Evolutionary conservation across 2,329 filamentous ascomycete species (phyloP), one percentile per base, ranked within the genome.

Genomic region (Sordariomycetes sp.): DNA sequence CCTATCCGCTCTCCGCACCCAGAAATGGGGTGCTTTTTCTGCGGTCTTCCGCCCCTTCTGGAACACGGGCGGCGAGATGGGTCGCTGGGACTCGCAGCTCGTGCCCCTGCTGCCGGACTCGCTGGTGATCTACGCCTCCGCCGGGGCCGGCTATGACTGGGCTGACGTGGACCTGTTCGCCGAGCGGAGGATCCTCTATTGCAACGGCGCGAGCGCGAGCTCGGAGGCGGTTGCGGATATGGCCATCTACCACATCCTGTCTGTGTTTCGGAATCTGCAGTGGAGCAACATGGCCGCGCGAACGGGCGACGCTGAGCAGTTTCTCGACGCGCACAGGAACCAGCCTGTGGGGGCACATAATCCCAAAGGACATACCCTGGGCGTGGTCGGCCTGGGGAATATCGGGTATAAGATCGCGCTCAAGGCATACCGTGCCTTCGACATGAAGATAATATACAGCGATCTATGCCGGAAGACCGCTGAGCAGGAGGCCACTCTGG

Each of bases 41-140:
- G 74, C 71, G 1, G 68, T 76, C 53, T 81, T 82, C 62, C 72
- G 82, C 2, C 82, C 82, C 0, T 85, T 83, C 66, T 86, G 82
- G 81, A 79, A 81, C 59, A 84, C 82, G 0, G 83, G 83, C 1
- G 81, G 80, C 3, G 83, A 86, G 63, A 86, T 86, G 81, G 82
- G 81, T 1, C 77, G 77, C 24, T 86, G 82, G 81, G 79, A 87
- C 63, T 64, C 68, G 12, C 82, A 86, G 61, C 64, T 86, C 22
- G 79, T 86, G 55, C 70, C 72, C 0, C 65, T 81, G 10, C 65
- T 86, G 4, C 82, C 82, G 0, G 55, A 66, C 1, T 79, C 76
- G 0, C 76, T 80, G 60, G 78, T 75, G 61, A 76, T 86, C 18
- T 84, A 79, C 67, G 79, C 82, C 18, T 79, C 76, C 18, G 82